phyloP scores from a whole-genome alignment of 495 filamentous ascomycete species.

The Aspergillus indologenus region DNA sequence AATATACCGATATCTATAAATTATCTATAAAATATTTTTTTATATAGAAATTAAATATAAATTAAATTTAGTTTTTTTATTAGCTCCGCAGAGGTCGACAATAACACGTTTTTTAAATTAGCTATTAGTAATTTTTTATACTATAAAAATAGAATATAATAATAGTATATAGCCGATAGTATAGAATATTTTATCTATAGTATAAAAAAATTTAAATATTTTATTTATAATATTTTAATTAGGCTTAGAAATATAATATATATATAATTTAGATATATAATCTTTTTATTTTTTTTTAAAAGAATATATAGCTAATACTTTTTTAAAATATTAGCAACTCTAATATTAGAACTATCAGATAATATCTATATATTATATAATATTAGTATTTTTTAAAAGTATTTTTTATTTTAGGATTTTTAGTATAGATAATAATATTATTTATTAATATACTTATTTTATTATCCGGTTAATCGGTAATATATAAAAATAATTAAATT shows the following conservation, averaged over 20 bases:
- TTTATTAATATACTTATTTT: neutral
- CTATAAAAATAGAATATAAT: neutral
- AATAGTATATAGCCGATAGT: neutral
- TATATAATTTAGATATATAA: neutral
- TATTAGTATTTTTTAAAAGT: neutral
- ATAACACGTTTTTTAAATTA: neutral
- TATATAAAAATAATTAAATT: neutral
- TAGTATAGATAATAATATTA: neutral
- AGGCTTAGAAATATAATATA: neutral
- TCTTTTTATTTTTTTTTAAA: neutral
- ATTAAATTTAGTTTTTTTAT: too few species aligned
- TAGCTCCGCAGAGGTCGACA: neutral
- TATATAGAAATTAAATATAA: too few species aligned
- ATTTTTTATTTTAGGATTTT: neutral
- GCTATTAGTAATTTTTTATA: neutral
- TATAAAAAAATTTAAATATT: too few species aligned
- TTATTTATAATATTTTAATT: neutral
- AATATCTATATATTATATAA: neutral
- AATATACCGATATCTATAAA: too few species aligned
- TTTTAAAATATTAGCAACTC: neutral
- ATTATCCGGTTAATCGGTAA: too few species aligned
- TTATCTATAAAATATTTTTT: too few species aligned
- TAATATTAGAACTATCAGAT: neutral
- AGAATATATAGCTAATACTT: neutral
- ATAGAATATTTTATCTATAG: neutral